Evolutionary conservation across 2,329 filamentous ascomycete species (phyloP).

Genomic region (Pezicula radicicola): DNA sequence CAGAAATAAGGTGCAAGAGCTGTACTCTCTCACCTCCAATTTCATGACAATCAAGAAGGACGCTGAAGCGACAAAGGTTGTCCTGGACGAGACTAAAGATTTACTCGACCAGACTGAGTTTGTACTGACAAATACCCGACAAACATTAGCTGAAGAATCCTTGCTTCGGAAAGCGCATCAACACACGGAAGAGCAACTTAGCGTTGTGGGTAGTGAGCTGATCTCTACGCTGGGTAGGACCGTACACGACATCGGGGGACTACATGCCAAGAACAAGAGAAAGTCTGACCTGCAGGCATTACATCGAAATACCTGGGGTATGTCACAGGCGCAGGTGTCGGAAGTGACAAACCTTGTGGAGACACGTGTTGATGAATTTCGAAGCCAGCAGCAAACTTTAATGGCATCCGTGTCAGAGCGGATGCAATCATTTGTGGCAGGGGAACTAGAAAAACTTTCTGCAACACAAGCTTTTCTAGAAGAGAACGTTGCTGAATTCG

Average conservation of each 20-base stretch:
- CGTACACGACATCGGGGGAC: slow-evolving; percentile 73
- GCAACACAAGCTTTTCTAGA: slow-evolving; percentile 69
- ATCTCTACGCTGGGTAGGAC: slow-evolving; percentile 76
- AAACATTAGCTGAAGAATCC: slow-evolving; percentile 75
- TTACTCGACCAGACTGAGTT: slow-evolving; percentile 86
- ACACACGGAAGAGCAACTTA: slow-evolving; percentile 76
- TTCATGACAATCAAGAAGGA: slow-evolving; percentile 90
- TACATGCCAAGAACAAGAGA: slow-evolving; percentile 83
- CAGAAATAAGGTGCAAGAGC: slow-evolving; percentile 88
- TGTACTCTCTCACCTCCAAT: slow-evolving; percentile 80
- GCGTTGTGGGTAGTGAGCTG: slow-evolving; percentile 69
- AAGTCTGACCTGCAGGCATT: slow-evolving; percentile 79
- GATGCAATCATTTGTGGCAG: slow-evolving; percentile 73
- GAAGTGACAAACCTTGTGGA: slow-evolving; percentile 78
- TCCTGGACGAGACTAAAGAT: slow-evolving; percentile 75
- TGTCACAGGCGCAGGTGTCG: slow-evolving; percentile 71
- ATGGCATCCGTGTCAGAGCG: slow-evolving; percentile 65
- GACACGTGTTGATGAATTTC: slow-evolving; percentile 68
- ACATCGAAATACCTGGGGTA: slow-evolving; percentile 77
- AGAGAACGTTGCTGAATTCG: slow-evolving; percentile 65
- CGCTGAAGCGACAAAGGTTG: slow-evolving; percentile 70
- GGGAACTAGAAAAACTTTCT: slow-evolving; percentile 70
- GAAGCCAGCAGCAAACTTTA: slow-evolving; percentile 67
- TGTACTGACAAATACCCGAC: slow-evolving; percentile 73
- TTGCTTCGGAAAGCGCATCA: slow-evolving; percentile 80